These are phyloP conservation scores for Colletotrichum cordylinicola DNA, from an alignment of 2,329 filamentous ascomycete species.

Conservation along the genomic window DNA sequence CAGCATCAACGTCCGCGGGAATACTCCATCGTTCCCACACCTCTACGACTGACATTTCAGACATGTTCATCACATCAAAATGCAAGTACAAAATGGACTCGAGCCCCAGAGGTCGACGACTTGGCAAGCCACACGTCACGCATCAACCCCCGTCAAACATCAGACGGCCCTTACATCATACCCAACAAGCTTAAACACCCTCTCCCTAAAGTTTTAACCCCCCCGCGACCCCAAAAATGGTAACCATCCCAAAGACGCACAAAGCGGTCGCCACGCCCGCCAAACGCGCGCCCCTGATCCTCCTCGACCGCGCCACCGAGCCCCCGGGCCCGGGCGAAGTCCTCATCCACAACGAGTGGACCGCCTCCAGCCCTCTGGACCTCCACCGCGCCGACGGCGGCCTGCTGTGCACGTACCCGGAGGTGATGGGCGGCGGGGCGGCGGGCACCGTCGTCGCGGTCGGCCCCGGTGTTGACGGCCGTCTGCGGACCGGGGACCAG, in stretches of 20 bases:
- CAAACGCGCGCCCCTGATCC: conserved; percentile 27
- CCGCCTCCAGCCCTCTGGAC: conserved; percentile 65
- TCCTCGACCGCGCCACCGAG: conserved; percentile 28
- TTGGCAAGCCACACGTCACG: neutral
- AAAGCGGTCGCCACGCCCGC: conserved; percentile 28
- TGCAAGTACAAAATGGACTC: neutral
- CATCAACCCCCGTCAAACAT: neutral
- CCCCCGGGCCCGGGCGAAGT: conserved; percentile 51
- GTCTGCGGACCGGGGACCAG: conserved; percentile 54
- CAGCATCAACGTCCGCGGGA: neutral
- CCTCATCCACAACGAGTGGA: conserved; percentile 63
- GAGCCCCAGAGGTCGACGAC: neutral
- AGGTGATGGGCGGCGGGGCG: conserved; percentile 55
- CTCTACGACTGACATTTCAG: neutral
- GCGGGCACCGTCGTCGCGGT: conserved; percentile 59
- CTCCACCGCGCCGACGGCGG: conserved; percentile 67
- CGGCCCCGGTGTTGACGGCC: conserved; percentile 35
- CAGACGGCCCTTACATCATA: neutral
- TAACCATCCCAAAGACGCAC: conserved; percentile 29
- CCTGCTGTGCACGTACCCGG: conserved; percentile 55
- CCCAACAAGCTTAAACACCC: neutral
- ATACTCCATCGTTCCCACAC: neutral
- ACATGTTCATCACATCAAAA: neutral
- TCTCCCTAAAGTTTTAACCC: neutral
- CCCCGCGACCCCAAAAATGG: neutral